Percentiles rank a stretch among this genome's conserved stretches.
Evolutionary conservation across 2,329 filamentous ascomycete genomes (phyloP).

Genomic region (Ophiocordyceps camponoti-saundersi): DNA sequence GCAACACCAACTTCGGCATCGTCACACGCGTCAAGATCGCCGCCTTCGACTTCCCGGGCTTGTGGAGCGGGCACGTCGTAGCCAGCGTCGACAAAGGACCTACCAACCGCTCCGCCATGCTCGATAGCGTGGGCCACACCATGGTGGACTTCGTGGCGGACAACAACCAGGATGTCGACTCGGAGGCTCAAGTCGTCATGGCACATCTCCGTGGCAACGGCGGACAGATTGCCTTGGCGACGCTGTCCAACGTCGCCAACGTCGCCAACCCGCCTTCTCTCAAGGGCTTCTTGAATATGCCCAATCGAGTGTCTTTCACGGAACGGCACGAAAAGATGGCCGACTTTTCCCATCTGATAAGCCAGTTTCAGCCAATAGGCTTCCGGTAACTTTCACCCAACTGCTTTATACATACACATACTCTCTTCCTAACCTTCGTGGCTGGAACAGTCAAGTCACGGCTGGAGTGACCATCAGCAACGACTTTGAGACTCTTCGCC

Average conservation of each 20-base stretch:
- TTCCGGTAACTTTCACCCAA: neutral
- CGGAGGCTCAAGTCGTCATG: neutral
- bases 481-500: neutral
- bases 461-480: neutral
- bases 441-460: neutral
- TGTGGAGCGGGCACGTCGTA: neutral
- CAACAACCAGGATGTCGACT: neutral
- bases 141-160: neutral
- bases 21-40: slow-evolving; percentile 9
- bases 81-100: neutral
- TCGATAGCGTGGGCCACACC: neutral
- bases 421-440: neutral
- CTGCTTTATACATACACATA: neutral
- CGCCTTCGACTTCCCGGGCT: slow-evolving; percentile 9
- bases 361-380: neutral
- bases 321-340: neutral
- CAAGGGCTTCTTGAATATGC: neutral
- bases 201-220: neutral
- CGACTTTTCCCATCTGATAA: neutral
- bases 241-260: neutral
- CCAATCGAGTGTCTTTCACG: neutral
- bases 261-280: neutral
- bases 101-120: neutral
- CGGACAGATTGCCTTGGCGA: neutral
- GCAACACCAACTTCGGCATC: slow-evolving; percentile 28